Base-by-base conservation (phyloP, 306 rosid species). In the Quercus aquifolioides region DNA sequence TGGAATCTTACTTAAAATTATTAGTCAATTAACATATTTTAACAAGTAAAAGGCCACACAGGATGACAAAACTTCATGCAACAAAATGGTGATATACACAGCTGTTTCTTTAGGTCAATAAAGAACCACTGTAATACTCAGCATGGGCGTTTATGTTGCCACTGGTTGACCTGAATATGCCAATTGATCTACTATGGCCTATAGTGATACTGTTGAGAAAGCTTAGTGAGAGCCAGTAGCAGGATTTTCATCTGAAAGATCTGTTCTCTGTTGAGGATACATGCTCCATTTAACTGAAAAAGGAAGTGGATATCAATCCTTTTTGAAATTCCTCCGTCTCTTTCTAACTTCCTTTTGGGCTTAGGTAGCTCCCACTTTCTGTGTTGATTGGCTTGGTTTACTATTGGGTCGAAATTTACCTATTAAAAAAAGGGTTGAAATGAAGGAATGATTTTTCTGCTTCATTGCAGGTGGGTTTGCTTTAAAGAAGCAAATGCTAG, bases 401-500 rank as follows among this genome's bases (percentile, higher is more conserved):
- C 57, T 55, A 54, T 5, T 65, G 10, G 38, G 64, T 54, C 35
- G 38, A 41, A 41, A 41, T 41, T 41, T 41, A 41, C 11, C 11
- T 41, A 41, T 8, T 8, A 41, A 8, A 41, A 41, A 8, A 41
- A 7, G 7, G 38, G 59, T 54, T 57, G 63, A 64, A 71, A 75
- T 70, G 74, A 63, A 64, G 79, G 76, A 67, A 56, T 35, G 54
- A 63, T 11, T 72, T 58, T 80, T 86, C 67, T 79, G 74, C 55
- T 67, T 68, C 20, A 54, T 79, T 84, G 73, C 79, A 93, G 98
- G 98, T 80, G 97, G 97, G 78, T 87, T 88, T 83, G 87, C 88
- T 74, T 83, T 91, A 87, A 93, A 93, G 90, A 95, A 95, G 84
- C 92, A 93, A 90, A 93, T 95, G 99, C 87, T 95, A 51, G 99